Conservation (phyloP, 179 eudicot genomes). For the Silene coronaria region DNA sequence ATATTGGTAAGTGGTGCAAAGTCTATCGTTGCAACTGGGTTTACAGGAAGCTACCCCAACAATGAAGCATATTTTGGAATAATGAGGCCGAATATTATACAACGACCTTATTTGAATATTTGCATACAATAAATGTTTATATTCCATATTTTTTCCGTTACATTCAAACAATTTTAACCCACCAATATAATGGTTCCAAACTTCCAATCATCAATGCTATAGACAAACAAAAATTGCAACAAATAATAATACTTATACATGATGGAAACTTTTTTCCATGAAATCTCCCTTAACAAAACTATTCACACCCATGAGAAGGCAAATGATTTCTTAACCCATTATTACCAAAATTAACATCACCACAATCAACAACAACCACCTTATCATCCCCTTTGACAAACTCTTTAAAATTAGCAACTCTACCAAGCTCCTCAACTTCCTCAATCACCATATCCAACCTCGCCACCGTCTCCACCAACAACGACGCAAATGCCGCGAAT, state of each 20-base stretch:
- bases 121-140: no score
- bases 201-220: background rate
- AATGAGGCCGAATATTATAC: no score
- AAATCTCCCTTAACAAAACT: background rate
- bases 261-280: no score
- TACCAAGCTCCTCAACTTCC: conserved; percentile 81
- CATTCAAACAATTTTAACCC: no score
- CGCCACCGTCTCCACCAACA: conserved; percentile 84
- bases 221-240: background rate
- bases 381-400: conserved; percentile 32
- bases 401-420: conserved; percentile 55
- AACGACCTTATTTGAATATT: no score
- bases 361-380: conserved; percentile 14
- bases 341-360: conserved; percentile 17
- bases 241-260: no score
- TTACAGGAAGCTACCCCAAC: no score
- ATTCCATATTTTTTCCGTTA: no score
- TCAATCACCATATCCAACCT: conserved; percentile 77
- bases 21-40: no score
- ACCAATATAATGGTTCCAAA: background rate
- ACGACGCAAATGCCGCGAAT: conserved; percentile 87
- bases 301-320: conserved; percentile 44
- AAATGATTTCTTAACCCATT: conserved; percentile 37
- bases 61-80: no score
- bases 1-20: no score